These are phyloP conservation scores for Fusarium irregulare DNA, from an alignment of 2,329 filamentous ascomycete species.

Conservation along the genomic window DNA sequence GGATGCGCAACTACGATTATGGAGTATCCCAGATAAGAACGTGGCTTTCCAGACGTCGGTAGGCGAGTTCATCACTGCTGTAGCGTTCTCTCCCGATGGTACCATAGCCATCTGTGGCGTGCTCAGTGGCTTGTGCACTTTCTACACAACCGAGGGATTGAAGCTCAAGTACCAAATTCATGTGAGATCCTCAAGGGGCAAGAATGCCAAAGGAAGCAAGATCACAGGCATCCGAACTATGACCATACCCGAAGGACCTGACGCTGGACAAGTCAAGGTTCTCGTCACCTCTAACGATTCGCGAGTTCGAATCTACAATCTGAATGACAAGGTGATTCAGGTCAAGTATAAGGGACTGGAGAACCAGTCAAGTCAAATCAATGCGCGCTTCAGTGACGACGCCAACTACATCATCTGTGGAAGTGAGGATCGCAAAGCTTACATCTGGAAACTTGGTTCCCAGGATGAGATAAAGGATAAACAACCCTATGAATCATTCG, in stretches of 20 bases:
- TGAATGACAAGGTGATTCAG: constrained; percentile 85
- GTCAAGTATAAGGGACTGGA: constrained; percentile 92
- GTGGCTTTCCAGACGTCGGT: constrained; percentile 84
- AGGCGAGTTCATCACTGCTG: constrained; percentile 91
- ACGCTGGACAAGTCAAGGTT: constrained; percentile 78
- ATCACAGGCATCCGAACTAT: constrained; percentile 93
- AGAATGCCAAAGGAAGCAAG: constrained; percentile 96
- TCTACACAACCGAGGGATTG: constrained; percentile 92
- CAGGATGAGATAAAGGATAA: constrained; percentile 80
- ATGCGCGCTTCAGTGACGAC: constrained; percentile 89
- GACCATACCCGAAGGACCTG: constrained; percentile 58
- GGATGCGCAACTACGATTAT: constrained; percentile 87
- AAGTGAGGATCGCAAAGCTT: constrained; percentile 89
- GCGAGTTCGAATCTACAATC: constrained; percentile 87
- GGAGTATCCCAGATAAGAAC: constrained; percentile 97
- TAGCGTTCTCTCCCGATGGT: constrained; percentile 92
- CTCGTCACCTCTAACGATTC: constrained; percentile 96
- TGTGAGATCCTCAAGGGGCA: constrained; percentile 90
- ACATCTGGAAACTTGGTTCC: constrained; percentile 78
- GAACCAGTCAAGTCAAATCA: constrained; percentile 90
- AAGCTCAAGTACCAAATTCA: constrained; percentile 88
- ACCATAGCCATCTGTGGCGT: constrained; percentile 90
- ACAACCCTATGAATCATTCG: constrained; percentile 86
- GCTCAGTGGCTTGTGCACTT: constrained; percentile 84
- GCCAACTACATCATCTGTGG: constrained; percentile 89